Evolutionary conservation across 116 monocot species (phyloP).

Genomic region (Thalassia testudinum): DNA sequence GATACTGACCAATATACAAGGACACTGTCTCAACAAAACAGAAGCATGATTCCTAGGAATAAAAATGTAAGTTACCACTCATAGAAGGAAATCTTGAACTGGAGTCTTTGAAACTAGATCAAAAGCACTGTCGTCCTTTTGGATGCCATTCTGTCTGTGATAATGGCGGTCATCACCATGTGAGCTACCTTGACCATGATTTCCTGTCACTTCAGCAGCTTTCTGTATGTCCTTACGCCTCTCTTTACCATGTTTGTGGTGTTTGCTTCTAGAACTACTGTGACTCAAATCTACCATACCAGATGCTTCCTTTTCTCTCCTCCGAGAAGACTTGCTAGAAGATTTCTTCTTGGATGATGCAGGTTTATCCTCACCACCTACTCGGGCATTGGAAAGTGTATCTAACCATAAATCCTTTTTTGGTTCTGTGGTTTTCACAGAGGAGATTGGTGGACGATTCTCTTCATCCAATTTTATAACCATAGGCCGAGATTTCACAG

Average conservation of each 20-base stretch:
- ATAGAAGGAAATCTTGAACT: constrained; percentile 78
- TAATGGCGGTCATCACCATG: constrained; percentile 21
- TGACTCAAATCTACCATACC: constrained; percentile 12
- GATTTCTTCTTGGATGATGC: constrained; percentile 9
- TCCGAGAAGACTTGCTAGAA: constrained; percentile 15
- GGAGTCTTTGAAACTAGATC: constrained; percentile 28
- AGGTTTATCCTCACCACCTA: constrained; percentile 16
- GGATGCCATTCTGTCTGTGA: constrained; percentile 36
- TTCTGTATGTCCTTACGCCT: constrained; percentile 21
- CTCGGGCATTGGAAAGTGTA: constrained; percentile 34
- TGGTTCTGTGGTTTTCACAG: constrained; percentile 9
- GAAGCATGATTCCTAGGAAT: neutral
- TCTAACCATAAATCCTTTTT: constrained; percentile 43
- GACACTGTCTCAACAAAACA: too few species aligned
- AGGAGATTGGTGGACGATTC: constrained; percentile 10
- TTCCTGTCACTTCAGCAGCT: constrained; percentile 23
- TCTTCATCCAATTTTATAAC: constrained; percentile 79
- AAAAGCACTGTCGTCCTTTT: constrained; percentile 18
- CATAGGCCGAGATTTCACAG: constrained; percentile 52
- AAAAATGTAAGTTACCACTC: constrained; percentile 5
- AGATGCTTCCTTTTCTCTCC: constrained; percentile 8
- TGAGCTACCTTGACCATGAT: constrained; percentile 21
- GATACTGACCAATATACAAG: too few species aligned
- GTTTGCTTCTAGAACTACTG: constrained; percentile 32
- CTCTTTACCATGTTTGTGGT: constrained; percentile 28